Percentiles rank a stretch among this genome's conserved stretches.
Evolutionary conservation across 176 grass and related monocot genomes (phyloP).

Genomic region (Aegilops speltoides): DNA sequence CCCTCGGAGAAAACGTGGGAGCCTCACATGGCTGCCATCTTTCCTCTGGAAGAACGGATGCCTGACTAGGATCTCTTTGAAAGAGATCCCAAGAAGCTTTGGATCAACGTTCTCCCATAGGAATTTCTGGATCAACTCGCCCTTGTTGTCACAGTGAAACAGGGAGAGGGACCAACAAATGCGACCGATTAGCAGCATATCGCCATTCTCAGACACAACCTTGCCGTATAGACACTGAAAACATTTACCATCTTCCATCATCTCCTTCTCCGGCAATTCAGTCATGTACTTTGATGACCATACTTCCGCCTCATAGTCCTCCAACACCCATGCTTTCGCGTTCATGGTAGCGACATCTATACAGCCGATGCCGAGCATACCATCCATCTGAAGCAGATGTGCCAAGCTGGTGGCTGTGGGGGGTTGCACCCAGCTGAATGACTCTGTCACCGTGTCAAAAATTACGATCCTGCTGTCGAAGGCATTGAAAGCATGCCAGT

Average conservation of each 20-base stretch:
- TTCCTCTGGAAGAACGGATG: background rate
- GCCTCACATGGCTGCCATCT: too few relatives aligned
- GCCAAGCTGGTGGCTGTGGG: background rate
- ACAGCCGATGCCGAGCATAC: background rate
- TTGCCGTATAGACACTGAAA: background rate
- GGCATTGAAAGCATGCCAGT: background rate
- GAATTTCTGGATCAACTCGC: background rate
- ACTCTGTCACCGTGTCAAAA: background rate
- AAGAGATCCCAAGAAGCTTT: too few relatives aligned
- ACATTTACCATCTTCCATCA: background rate
- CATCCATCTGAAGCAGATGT: background rate
- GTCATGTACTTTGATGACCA: background rate
- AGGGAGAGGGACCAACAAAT: background rate
- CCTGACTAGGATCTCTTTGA: constrained; percentile 8
- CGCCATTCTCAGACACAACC: background rate
- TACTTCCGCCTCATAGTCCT: background rate
- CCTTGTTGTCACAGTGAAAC: background rate
- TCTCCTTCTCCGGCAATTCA: background rate
- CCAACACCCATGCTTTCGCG: background rate
- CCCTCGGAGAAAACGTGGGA: too few relatives aligned
- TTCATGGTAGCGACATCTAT: background rate
- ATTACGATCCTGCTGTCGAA: background rate
- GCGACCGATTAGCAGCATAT: background rate
- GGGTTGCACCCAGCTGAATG: background rate
- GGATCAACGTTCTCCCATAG: background rate